These are phyloP conservation scores for Fusarium musae DNA, from an alignment of 2,329 filamentous ascomycete species.

Conservation along the genomic window DNA sequence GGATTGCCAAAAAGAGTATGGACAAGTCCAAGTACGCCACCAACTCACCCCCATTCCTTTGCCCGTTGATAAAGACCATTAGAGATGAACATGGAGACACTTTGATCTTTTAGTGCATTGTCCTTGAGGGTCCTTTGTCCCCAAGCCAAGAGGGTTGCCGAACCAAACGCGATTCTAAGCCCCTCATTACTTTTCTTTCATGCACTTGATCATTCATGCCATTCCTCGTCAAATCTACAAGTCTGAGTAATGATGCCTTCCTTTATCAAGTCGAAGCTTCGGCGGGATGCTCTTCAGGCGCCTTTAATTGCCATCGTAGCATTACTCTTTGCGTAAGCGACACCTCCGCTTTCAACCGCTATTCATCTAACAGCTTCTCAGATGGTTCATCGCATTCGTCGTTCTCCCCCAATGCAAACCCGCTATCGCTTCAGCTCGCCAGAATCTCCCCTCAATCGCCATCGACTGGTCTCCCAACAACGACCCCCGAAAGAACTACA, in stretches of 20 bases:
- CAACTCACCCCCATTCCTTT: too few species aligned
- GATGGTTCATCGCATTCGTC: neutral
- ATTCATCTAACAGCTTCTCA: fast-evolving
- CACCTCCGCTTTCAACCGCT: neutral
- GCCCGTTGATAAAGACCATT: fast-evolving
- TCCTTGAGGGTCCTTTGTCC: fast-evolving
- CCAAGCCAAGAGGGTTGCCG: fast-evolving
- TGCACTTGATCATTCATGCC: neutral
- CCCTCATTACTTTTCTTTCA: fast-evolving
- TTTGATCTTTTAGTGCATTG: neutral
- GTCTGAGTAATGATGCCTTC: neutral
- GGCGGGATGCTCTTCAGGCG: neutral
- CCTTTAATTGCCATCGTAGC: neutral
- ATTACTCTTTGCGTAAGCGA: neutral
- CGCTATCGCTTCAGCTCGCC: fast-evolving
- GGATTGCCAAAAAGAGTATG: neutral
- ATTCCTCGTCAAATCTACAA: fast-evolving
- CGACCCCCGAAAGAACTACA: neutral
- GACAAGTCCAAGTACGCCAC: fast-evolving
- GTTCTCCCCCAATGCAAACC: neutral
- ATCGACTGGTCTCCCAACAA: neutral
- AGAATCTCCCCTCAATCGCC: neutral
- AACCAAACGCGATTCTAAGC: neutral
- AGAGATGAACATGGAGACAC: neutral
- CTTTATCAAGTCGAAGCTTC: neutral